These are phyloP conservation scores for Fagus crenata DNA, from an alignment of 306 rosid genomes.

Conservation along the genomic window DNA sequence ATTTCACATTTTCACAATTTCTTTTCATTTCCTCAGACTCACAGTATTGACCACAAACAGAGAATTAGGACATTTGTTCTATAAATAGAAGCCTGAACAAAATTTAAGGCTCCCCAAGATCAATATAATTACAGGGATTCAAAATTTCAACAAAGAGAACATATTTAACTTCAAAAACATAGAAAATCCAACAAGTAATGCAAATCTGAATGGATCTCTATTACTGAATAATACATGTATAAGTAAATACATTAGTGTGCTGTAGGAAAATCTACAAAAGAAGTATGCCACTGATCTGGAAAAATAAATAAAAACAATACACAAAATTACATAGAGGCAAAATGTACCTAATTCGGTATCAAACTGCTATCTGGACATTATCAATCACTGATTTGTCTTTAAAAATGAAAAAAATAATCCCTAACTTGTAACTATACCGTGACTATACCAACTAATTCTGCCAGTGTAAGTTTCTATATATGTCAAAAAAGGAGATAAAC, in stretches of 20 bases:
- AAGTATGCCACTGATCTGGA: not conserved
- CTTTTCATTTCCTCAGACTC: not conserved
- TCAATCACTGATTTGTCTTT: not conserved
- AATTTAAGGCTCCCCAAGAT: not conserved
- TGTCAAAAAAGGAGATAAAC: not conserved
- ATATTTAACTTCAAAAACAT: not conserved
- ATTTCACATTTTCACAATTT: not conserved
- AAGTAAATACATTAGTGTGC: not conserved
- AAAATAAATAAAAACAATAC: not conserved
- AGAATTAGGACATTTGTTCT: not conserved
- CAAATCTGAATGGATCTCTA: not conserved
- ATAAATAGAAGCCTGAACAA: not conserved
- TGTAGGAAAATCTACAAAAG: not conserved
- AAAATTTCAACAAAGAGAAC: not conserved
- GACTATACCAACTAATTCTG: constrained; percentile 8
- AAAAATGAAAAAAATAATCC: not conserved
- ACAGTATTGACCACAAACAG: not conserved
- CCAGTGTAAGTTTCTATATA: not conserved
- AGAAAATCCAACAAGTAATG: not conserved
- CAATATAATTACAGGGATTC: not conserved
- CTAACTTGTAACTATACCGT: not conserved
- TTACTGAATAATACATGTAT: not conserved
- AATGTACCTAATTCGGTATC: not conserved
- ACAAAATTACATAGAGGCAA: not conserved
- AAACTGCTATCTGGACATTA: constrained; percentile 1